Conservation (phyloP, 225 moss, liverwort and hornwort species). For the Climacium dendroides region DNA sequence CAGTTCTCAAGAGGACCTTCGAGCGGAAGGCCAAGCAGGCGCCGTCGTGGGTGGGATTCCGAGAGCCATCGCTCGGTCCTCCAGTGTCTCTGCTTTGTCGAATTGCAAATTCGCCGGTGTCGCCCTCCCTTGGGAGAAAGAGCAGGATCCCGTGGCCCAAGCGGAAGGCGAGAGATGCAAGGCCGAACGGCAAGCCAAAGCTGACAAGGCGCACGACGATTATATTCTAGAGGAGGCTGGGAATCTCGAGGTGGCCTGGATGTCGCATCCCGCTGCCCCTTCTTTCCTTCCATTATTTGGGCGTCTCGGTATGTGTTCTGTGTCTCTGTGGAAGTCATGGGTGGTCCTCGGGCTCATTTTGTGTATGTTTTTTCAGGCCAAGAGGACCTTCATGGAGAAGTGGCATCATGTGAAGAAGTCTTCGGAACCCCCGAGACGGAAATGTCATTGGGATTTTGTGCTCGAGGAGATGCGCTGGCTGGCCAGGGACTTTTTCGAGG, state of each 20-base stretch:
- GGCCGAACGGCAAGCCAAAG: conserved; percentile 35
- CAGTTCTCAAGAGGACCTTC: conserved; percentile 48
- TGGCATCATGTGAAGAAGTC: conserved; percentile 29
- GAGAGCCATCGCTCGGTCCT: conserved; percentile 41
- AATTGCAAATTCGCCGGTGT: conserved; percentile 37
- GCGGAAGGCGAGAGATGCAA: conserved; percentile 56
- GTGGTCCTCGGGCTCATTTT: background rate
- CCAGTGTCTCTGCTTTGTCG: conserved; percentile 21
- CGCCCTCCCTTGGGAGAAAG: conserved; percentile 53
- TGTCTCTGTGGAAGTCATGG: background rate
- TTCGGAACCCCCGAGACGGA: conserved; percentile 19
- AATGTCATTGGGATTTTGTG: conserved; percentile 74
- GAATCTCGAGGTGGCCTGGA: conserved; percentile 42
- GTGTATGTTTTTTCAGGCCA: conserved; percentile 7
- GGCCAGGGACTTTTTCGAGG: conserved; percentile 87
- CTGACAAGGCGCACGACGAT: conserved; percentile 54
- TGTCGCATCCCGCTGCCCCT: background rate
- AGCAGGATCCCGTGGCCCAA: conserved; percentile 31
- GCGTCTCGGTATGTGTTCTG: background rate
- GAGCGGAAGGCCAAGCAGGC: conserved; percentile 57
- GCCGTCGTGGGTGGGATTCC: conserved; percentile 53
- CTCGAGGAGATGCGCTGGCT: conserved; percentile 85
- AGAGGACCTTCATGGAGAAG: conserved; percentile 36
- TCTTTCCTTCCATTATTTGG: background rate
- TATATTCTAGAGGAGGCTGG: conserved; percentile 55